These are phyloP conservation scores for Suillus clintonianus DNA, from an alignment of 768 basidiomycete genomes.

Conservation along the genomic window DNA sequence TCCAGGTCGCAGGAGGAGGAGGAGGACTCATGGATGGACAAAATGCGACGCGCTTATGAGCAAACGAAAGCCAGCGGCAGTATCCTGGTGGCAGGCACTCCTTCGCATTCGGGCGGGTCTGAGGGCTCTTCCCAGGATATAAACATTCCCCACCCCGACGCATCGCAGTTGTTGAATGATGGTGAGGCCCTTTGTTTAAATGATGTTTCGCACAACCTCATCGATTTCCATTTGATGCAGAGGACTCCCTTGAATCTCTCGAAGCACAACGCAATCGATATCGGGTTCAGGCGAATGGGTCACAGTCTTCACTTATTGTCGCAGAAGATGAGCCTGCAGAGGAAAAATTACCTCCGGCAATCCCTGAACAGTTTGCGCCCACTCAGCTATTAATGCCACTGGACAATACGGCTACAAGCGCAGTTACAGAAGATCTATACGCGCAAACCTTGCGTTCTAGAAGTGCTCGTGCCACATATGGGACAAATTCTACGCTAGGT, in stretches of 20 bases:
- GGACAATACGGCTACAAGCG: not conserved
- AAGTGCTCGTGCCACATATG: not conserved
- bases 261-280: not conserved
- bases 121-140: constrained; percentile 22
- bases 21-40: constrained; percentile 4
- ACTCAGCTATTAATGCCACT: not conserved
- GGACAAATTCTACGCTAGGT: not conserved
- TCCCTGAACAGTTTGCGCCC: not conserved
- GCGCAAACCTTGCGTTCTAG: not conserved
- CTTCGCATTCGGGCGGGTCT: constrained; percentile 41
- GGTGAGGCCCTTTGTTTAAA: not conserved
- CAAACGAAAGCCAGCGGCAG: constrained; percentile 17
- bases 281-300: not conserved
- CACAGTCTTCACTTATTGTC: not conserved
- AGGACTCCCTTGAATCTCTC: not conserved
- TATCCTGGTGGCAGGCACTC: constrained; percentile 56
- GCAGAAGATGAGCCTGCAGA: not conserved
- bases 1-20: constrained; percentile 4
- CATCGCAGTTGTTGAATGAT: constrained; percentile 1
- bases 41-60: not conserved
- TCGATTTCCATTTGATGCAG: not conserved
- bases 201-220: not conserved
- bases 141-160: constrained; percentile 25
- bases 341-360: not conserved
- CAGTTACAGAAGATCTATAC: not conserved